Base-by-base conservation (phyloP, 2,329 filamentous ascomycete species). In the Sarocladiaceae sp. region DNA sequence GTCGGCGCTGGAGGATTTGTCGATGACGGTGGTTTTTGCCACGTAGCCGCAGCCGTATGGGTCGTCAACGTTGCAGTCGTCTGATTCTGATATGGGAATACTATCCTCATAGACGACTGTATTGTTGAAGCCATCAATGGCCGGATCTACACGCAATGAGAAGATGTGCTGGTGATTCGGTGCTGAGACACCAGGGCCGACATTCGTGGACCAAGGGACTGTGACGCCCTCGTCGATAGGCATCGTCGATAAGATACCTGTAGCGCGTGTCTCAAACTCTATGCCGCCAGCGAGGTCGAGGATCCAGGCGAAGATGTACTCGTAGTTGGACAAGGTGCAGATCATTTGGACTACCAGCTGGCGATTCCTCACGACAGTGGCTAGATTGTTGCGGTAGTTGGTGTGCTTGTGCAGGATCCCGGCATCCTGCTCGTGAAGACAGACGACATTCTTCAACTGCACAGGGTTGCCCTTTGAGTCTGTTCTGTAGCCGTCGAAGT, bases 101-200 rank as follows among this genome's bases (percentile, higher is more conserved):
- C 65, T 64, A 31, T 74, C 70, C 23, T 73, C 68, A 1, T 69
- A 54, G 1, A 66, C 61, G 1, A 84, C 65, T 0, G 79, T 78
- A 62, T 86, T 86, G 1, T 65, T 62, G 57, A 77, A 69, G 0
- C 82, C 82, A 57, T 86, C 82, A 36, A 87, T 71, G 2, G 80
- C 78, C 0, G 83, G 82, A 58, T 88, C 84, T n/a, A 87, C 78
- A 0, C 83, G 75, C 26, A 83, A 63, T n/a, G 72, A 77, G 61
- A 88, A 87, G 31, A 88, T 73, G 63, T 88, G 83, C 60, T 88
- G 84, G 54, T 88, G 84, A 61, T 86, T 83, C 22, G 82, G 80
- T 0, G 84, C 84, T 4, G 87, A 64, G 0, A 82, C 79, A 0
- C 84, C 83, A 0, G 79, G 77, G 0, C 75, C 74, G 2, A 88